Evolutionary conservation across 2,329 filamentous ascomycete genomes (phyloP).

Genomic region (Penicillium sp.): DNA sequence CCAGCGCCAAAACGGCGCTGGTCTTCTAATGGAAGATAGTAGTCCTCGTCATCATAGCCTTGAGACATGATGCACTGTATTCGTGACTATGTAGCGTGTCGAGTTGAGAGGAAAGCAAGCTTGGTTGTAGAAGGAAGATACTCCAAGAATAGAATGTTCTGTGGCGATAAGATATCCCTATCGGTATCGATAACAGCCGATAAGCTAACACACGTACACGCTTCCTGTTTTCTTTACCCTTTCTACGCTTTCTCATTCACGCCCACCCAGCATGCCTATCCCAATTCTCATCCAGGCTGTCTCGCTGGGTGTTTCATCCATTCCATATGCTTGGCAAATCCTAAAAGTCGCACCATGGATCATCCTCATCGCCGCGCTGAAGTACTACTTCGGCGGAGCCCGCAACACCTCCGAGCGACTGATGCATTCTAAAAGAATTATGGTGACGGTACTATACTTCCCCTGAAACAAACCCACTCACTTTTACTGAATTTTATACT

Average conservation of each 20-base stretch:
- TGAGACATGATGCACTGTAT: conserved; percentile 23
- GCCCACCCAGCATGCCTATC: conserved; percentile 56
- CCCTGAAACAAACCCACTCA: no score
- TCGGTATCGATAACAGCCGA: conserved; percentile 8
- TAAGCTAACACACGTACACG: conserved; percentile 21
- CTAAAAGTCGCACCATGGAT: conserved; percentile 56
- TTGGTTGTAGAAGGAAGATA: background rate
- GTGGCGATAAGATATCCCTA: conserved; percentile 11
- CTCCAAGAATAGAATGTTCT: background rate
- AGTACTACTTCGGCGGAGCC: conserved; percentile 75
- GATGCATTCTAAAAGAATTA: conserved; percentile 90
- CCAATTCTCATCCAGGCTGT: conserved; percentile 57
- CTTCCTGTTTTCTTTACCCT: conserved; percentile 9
- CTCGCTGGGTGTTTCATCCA: conserved; percentile 53
- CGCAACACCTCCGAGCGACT: conserved; percentile 72
- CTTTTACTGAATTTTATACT: background rate
- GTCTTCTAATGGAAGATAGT: conserved; percentile 58
- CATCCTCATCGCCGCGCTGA: conserved; percentile 57
- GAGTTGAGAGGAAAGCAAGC: background rate
- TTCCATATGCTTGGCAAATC: conserved; percentile 55
- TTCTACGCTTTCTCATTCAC: background rate
- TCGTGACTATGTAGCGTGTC: background rate
- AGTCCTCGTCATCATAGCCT: conserved; percentile 54
- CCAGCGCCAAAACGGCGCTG: conserved; percentile 63
- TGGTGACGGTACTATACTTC: conserved; percentile 68